Percentiles rank a stretch among this genome's conserved stretches.
Conservation (phyloP, 495 filamentous ascomycete genomes). For the Choiromyces venosus region DNA sequence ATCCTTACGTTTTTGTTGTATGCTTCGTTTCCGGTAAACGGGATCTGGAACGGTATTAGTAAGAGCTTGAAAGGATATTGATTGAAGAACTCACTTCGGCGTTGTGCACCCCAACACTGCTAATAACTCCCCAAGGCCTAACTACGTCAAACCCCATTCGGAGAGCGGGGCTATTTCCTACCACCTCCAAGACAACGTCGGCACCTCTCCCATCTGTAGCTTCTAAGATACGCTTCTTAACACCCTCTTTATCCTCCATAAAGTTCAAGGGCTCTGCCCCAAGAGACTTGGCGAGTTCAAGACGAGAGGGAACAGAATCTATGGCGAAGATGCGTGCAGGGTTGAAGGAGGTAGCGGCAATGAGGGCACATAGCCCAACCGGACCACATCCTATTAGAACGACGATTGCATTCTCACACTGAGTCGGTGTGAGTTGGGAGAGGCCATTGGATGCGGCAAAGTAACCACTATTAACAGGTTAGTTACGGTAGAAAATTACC, state of each 20-base stretch:
- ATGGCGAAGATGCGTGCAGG: constrained; percentile 80
- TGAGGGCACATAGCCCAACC: constrained; percentile 79
- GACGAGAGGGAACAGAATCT: constrained; percentile 70
- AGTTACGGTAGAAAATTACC: constrained; percentile 3
- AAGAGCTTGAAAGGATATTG: not conserved
- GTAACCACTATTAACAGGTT: constrained; percentile 65
- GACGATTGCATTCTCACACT: constrained; percentile 64
- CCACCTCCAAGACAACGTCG: constrained; percentile 87
- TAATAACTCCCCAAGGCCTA: constrained; percentile 80
- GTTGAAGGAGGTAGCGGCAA: constrained; percentile 72
- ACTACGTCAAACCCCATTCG: constrained; percentile 78
- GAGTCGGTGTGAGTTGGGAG: constrained; percentile 55
- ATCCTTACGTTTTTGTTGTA: constrained; percentile 81
- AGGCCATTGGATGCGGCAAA: constrained; percentile 86
- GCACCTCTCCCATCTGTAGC: constrained; percentile 78
- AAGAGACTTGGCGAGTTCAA: constrained; percentile 68
- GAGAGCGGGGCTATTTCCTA: constrained; percentile 77
- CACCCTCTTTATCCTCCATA: constrained; percentile 58
- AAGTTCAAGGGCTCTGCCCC: constrained; percentile 89
- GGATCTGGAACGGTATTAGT: constrained; percentile 54
- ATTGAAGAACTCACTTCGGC: constrained; percentile 55
- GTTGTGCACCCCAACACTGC: constrained; percentile 89
- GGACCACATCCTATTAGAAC: constrained; percentile 86
- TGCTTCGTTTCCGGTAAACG: constrained; percentile 74
- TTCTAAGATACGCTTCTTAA: constrained; percentile 67